Evolutionary conservation across 768 basidiomycete genomes (phyloP), one percentile per base, ranked within the genome.

Genomic region (Phaffia tasmanica): DNA sequence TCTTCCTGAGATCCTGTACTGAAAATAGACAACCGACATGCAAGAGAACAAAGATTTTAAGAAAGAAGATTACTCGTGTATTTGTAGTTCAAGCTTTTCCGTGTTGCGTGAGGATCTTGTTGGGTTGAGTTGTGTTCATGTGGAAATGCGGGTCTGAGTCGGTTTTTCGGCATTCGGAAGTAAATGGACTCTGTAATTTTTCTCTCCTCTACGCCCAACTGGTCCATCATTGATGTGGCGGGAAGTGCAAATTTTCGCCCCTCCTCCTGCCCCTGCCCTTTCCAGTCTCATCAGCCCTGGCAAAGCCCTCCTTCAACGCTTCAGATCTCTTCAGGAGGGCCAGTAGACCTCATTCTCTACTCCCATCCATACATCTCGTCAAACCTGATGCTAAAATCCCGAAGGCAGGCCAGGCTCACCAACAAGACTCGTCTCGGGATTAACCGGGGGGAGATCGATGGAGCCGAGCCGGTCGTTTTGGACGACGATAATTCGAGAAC

Each of bases 351-450:
- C 35, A 42, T 42, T 42, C 35, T 42, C 35, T 42, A 42, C 35
- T 42, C 35, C 35, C 35, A 42, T 42, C 35, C 35, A 42, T 42
- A 4, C 35, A 42, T 11, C 11, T 11, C 35, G 35, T 42, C 11
- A 5, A 42, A 42, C 35, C 35, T 11, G n/a, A 59, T 69, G 67
- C 57, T 63, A 32, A 63, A 63, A 47, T 57, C 55, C 51, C 47
- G 67, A 19, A 46, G 67, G 49, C 62, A 69, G 57, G 67, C 63
- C 54, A 46, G 66, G 29, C 67, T 69, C 48, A 69, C 62, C 23
- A 63, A 69, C 62, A 63, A 64, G 58, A 64, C 62, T 51, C 49
- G 49, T 25, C 57, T 69, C 49, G 46, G 49, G n/a, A 58, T 69
- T 42, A 35, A 35, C 42, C 57, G 57, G 19, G 56, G 62, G 18